These are phyloP conservation scores for Penicillium paxilli DNA, from an alignment of 495 filamentous ascomycete genomes.

Conservation along the genomic window DNA sequence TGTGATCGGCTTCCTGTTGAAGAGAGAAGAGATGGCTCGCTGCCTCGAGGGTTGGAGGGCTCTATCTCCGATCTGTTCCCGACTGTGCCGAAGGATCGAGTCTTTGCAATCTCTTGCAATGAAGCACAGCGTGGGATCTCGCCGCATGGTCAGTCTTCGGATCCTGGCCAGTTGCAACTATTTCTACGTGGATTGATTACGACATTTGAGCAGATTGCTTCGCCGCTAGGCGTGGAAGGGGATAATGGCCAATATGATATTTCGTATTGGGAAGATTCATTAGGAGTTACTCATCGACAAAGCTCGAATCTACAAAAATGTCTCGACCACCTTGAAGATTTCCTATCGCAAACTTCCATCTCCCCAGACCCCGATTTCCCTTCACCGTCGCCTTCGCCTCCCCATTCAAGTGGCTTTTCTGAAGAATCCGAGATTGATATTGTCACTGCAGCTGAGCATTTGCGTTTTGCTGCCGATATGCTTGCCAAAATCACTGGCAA, in stretches of 20 bases:
- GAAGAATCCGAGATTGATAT: conserved; percentile 63
- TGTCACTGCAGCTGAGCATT: conserved; percentile 89
- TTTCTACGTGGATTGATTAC: conserved; percentile 66
- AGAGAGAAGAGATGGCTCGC: conserved; percentile 3
- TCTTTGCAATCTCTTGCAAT: conserved; percentile 73
- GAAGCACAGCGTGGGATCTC: conserved; percentile 24
- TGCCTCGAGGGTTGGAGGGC: conserved; percentile 17
- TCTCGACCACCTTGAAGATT: conserved; percentile 64
- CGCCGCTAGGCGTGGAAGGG: conserved; percentile 43
- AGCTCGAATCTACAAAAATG: conserved; percentile 76
- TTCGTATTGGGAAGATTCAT: conserved; percentile 75
- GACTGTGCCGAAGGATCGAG: conserved; percentile 37
- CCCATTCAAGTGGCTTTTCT: background rate
- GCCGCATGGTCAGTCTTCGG: conserved; percentile 19
- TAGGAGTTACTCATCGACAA: conserved; percentile 90
- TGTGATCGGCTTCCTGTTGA: conserved; percentile 55
- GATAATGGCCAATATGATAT: conserved; percentile 42
- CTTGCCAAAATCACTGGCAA: conserved; percentile 85
- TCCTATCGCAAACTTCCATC: conserved; percentile 48
- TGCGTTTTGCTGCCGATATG: conserved; percentile 77
- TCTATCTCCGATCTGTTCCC: conserved; percentile 33
- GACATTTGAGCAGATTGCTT: conserved; percentile 74
- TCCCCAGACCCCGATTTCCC: conserved; percentile 1
- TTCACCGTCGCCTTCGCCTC: background rate
- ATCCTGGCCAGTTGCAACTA: conserved; percentile 65